Base-by-base conservation (phyloP, 2,329 filamentous ascomycete species). In the Paecilomyces sp. region DNA sequence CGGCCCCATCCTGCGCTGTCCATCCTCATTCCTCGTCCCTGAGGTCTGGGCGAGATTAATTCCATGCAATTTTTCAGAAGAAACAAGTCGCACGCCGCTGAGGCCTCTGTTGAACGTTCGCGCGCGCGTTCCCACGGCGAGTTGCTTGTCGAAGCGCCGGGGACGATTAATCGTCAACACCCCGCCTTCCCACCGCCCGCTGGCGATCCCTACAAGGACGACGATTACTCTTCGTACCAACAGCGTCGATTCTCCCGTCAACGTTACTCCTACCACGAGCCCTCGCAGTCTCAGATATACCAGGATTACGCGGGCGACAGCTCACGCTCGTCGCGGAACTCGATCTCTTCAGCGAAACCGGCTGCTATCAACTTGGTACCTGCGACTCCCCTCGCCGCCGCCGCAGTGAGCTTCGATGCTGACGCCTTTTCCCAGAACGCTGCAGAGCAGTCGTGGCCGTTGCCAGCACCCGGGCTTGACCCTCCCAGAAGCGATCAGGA, bases 351-450 rank as follows among this genome's bases (percentile, higher is more conserved):
- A 47, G 41, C n/a, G 15, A 53, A 53, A n/a, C 41, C 34, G 41
- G 12, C 54, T 13, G 12, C 13, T 25, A 41, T 41, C 47, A 52
- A 58, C 64, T 60, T 1, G 61, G 65, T 28, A 59, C 62, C 25
- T 62, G 61, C 60, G 66, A 64, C 47, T 63, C 64, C 61, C 64
- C 62, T 1, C 64, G 28, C 51, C 60, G 56, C 51, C 60, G 56
- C 54, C 55, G 36, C 34, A 54, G 30, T 34, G 36, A 57, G 54
- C 34, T 58, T 57, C 60, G 66, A 66, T 64, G 62, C 66, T 60
- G 67, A 69, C 61, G 54, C 64, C 59, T 62, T 65, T 57, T 63
- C 66, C 41, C 65, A 71, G 53, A 25, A 41, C 50, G 34, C 55
- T 5, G 28, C 47, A 22, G 60, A 62, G 9, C 59, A 56, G 57